Evolutionary conservation across 2,329 filamentous ascomycete genomes (phyloP), one percentile per base, ranked within the genome.

Genomic region (Amesomyces nigricolor): DNA sequence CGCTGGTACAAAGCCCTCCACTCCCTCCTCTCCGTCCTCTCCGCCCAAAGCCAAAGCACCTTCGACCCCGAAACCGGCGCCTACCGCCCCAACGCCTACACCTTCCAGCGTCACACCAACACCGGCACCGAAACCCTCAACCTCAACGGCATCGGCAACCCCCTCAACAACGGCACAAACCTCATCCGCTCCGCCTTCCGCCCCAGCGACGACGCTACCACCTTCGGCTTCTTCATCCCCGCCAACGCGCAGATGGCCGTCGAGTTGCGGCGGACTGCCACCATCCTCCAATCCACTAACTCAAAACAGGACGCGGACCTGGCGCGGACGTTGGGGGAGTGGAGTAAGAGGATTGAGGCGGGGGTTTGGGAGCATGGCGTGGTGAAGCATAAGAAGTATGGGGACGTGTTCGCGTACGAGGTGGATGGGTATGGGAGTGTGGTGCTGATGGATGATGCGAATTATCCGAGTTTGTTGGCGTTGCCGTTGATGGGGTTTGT

Each of bases 191-290:
- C 89, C 40, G 92, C 94, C 0, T 99, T 99, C 73, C 82, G 94
- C 1, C 94, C 94, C 4, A 95, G 89, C 61, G 94, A 99, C 65
- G 94, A 99, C 69, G 90, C 94, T 2, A 95, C 91, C 0, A 96
- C 94, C 38, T 77, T 99, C 3, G 91, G 91, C 44, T 99, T 90
- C 75, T 89, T 96, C 68, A 95, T 99, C 62, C 94, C 94, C 0
- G 86, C 89, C 38, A 99, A 99, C 67, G 94, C 94, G 22, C 92
- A 95, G 86, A 96, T 99, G 79, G 86, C 90, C 2, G 88, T 92
- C 0, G 91, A 99, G 71, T 77, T 99, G 26, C 82, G 85, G 60
- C 85, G 88, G 42, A 85, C 88, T 0, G 84, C 89, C 0, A 75
- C 78, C 5, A 77, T 95, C 17, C 79, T 97, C n/a, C 73, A 75